These are phyloP conservation scores for Bipolaris oryzae DNA, from an alignment of 2,329 filamentous ascomycete species.

Conservation along the genomic window DNA sequence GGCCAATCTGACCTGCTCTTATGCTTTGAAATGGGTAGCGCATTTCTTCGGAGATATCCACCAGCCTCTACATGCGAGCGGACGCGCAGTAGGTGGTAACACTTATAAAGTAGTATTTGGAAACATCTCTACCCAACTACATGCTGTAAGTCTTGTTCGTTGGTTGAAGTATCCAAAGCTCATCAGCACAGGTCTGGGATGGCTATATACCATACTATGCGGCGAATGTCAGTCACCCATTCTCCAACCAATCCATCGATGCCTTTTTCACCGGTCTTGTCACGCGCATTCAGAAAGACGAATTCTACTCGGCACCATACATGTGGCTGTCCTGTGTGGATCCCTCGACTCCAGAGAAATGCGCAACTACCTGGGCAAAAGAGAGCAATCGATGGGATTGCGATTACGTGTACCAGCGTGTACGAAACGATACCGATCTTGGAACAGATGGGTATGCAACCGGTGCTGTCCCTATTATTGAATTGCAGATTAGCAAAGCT, in stretches of 20 bases:
- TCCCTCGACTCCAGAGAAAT: slow-evolving; percentile 39
- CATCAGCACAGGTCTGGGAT: slow-evolving; percentile 47
- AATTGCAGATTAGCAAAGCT: slow-evolving; percentile 51
- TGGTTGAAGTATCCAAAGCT: slow-evolving; percentile 1
- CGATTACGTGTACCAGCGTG: slow-evolving; percentile 47
- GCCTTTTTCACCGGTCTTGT: slow-evolving; percentile 47
- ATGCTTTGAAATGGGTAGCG: slow-evolving; percentile 51
- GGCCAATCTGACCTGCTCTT: slow-evolving; percentile 46
- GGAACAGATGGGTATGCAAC: slow-evolving; percentile 46
- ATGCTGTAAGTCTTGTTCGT: slow-evolving; percentile 39
- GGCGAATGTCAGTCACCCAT: slow-evolving; percentile 39
- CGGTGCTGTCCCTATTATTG: slow-evolving; percentile 49
- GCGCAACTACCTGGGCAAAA: slow-evolving; percentile 47
- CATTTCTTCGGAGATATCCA: slow-evolving; percentile 52
- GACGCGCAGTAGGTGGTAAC: slow-evolving; percentile 48
- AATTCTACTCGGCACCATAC: slow-evolving; percentile 44
- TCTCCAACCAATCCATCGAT: slow-evolving; percentile 45
- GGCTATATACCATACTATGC: slow-evolving; percentile 48
- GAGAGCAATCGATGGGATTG: slow-evolving; percentile 51
- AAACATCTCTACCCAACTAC: slow-evolving; percentile 42
- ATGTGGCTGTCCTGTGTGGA: slow-evolving; percentile 48
- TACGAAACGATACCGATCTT: slow-evolving; percentile 43
- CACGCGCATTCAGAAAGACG: slow-evolving; percentile 43
- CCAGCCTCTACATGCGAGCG: slow-evolving; percentile 51
- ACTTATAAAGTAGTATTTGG: slow-evolving; percentile 47